Percentiles rank a stretch among this genome's conserved stretches.
These are phyloP conservation scores for Psilocybe azurescens DNA, from an alignment of 768 basidiomycete species.

Conservation along the genomic window DNA sequence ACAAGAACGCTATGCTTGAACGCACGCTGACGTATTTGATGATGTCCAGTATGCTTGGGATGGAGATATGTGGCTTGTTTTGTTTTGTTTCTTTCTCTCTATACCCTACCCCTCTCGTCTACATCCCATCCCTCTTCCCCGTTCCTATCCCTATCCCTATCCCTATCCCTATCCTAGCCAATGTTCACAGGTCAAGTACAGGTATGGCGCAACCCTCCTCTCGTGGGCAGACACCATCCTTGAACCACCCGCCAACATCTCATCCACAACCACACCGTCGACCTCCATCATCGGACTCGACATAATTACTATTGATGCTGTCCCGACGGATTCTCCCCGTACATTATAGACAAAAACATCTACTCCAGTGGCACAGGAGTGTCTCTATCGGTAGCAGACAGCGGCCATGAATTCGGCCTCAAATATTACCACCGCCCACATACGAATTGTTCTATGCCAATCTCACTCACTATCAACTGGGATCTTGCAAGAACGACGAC, in stretches of 20 bases:
- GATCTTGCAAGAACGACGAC: too few relatives aligned
- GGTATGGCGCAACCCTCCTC: conserved; percentile 86
- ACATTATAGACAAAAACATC: too few relatives aligned
- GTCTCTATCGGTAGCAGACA: too few relatives aligned
- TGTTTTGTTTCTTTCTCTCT: neutral
- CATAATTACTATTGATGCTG: too few relatives aligned
- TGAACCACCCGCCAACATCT: conserved; percentile 7
- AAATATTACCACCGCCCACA: too few relatives aligned
- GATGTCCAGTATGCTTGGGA: conserved; percentile 92
- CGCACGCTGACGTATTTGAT: conserved; percentile 90
- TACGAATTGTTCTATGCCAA: too few relatives aligned
- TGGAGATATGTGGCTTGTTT: conserved; percentile 71
- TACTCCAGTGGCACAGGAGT: too few relatives aligned
- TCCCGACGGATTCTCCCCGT: too few relatives aligned
- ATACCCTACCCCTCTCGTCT: neutral
- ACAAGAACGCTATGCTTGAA: conserved; percentile 87
- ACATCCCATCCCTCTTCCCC: neutral
- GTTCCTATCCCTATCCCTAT: neutral
- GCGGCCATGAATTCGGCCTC: too few relatives aligned
- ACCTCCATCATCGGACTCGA: conserved; percentile 23
- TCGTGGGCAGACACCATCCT: conserved; percentile 64
- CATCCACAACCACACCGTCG: neutral
- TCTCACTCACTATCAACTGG: too few relatives aligned
- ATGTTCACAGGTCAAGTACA: conserved; percentile 79
- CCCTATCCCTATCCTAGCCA: neutral